phyloP scores from a whole-genome alignment of 768 basidiomycete genomes.

The Tylopilus sp. region DNA sequence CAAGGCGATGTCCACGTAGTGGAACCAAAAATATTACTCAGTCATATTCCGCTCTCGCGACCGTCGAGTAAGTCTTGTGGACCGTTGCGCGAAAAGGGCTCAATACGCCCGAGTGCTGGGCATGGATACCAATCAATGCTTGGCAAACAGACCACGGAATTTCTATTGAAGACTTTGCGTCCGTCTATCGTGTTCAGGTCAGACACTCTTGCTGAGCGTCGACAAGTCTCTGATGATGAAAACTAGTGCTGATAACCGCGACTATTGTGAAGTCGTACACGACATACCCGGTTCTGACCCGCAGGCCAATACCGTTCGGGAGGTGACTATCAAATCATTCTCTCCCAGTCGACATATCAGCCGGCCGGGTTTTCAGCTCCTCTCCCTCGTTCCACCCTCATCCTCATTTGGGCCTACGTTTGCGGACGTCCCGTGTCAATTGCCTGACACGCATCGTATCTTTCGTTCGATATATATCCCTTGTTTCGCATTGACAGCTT shows the following conservation, averaged over 20 bases:
- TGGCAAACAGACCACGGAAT: constrained; percentile 73
- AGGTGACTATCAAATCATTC: constrained; percentile 88
- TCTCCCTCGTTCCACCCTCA: constrained; percentile 54
- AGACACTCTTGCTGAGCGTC: constrained; percentile 11
- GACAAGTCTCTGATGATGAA: neutral
- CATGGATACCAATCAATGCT: constrained; percentile 81
- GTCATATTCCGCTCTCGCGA: constrained; percentile 82
- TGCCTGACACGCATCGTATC: constrained; percentile 69
- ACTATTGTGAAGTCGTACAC: constrained; percentile 81
- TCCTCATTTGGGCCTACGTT: constrained; percentile 41
- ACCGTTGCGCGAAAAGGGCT: constrained; percentile 65
- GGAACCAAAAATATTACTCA: constrained; percentile 57
- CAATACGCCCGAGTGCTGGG: constrained; percentile 73
- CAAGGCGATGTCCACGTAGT: constrained; percentile 24
- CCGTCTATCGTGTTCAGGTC: constrained; percentile 75
- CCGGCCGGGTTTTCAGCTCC: constrained; percentile 80
- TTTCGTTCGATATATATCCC: constrained; percentile 65
- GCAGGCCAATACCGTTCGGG: constrained; percentile 43
- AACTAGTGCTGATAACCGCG: constrained; percentile 81
- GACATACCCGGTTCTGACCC: constrained; percentile 28
- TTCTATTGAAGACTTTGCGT: constrained; percentile 62
- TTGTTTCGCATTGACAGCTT: constrained; percentile 49
- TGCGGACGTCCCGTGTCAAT: constrained; percentile 65
- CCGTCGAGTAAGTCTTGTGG: constrained; percentile 76
- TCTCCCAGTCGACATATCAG: constrained; percentile 70